Base-by-base conservation (phyloP, 2,329 filamentous ascomycete species). In the Colletotrichum shisoi region DNA sequence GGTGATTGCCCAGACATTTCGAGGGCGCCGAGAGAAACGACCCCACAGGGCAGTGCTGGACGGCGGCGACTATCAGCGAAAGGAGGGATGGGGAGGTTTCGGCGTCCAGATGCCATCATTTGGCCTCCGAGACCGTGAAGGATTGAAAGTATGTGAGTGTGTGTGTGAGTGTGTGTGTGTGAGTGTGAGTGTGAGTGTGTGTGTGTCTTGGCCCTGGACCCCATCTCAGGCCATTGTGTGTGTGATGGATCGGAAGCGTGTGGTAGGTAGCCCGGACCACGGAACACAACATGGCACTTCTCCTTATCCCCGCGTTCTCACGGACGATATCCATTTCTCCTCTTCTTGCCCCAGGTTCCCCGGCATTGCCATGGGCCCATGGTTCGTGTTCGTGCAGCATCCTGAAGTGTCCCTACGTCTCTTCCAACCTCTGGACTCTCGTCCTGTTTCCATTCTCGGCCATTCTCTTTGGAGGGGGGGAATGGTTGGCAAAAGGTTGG, bases 41-140 rank as follows among this genome's bases (percentile, higher is more conserved):
- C 65, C 56, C 65, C 65, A 27, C 65, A 65, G 65, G 65, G 65
- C 65, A 68, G 61, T 68, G 56, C 65, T 65, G 42, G 48, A 57
- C 27, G 62, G 56, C 62, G 21, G 56, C 48, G 62, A 56, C 27
- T 45, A 56, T 60, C 40, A 64, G 37, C 31, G 42, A 52, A 60
- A 49, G 62, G 65, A 45, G 56, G 65, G 62, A 45, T 57, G 65
- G 49, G 17, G 37, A 60, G 48, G n/a, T 37, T 60, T 65, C 65
- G 65, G 65, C 37, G 44, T 59, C 61, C 49, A 60, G 21, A 64
- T 12, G 19, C 57, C 54, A 59, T 57, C 61, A 65, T 65, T 44
- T 65, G 65, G 21, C 61, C 44, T 65, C 65, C 65, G 65, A 68
- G 65, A 68, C 49, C 27, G 49, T 49, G 21, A 51, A 39, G 13